Conservation (phyloP, 129 eudicot genomes). For the Logfia minima region DNA sequence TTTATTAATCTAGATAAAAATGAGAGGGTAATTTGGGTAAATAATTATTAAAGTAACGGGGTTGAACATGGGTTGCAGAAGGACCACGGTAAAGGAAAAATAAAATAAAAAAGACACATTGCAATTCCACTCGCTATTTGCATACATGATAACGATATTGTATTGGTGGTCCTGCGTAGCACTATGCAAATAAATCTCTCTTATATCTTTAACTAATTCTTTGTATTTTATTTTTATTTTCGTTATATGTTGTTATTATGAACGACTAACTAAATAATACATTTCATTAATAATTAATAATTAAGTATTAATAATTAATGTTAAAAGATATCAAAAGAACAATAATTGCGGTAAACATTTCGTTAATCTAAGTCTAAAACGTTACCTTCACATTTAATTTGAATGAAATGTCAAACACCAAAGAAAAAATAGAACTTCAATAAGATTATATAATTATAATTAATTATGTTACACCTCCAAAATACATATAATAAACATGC, state of each 20-base stretch:
- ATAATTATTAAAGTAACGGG: conserved; percentile 15
- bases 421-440: no score
- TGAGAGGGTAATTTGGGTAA: conserved; percentile 14
- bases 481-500: no score
- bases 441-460: no score
- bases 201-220: conserved; percentile 26
- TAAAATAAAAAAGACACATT: not conserved
- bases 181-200: conserved; percentile 30
- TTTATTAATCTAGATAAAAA: not conserved
- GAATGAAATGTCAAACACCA: no score
- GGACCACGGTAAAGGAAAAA: conserved; percentile 35
- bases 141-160: conserved; percentile 37
- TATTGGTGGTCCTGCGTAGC: conserved; percentile 37
- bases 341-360: no score
- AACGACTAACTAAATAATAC: not conserved
- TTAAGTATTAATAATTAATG: no score
- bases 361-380: no score
- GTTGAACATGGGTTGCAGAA: conserved; percentile 31
- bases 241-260: not conserved
- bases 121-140: conserved; percentile 34
- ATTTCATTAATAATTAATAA: not conserved
- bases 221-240: not conserved
- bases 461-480: no score
- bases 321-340: no score
- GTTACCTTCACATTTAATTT: no score